Percentiles rank a stretch among this genome's conserved stretches.
phyloP scores from a whole-genome alignment of 208 protist genomes.

The Leishmania lainsoni region DNA sequence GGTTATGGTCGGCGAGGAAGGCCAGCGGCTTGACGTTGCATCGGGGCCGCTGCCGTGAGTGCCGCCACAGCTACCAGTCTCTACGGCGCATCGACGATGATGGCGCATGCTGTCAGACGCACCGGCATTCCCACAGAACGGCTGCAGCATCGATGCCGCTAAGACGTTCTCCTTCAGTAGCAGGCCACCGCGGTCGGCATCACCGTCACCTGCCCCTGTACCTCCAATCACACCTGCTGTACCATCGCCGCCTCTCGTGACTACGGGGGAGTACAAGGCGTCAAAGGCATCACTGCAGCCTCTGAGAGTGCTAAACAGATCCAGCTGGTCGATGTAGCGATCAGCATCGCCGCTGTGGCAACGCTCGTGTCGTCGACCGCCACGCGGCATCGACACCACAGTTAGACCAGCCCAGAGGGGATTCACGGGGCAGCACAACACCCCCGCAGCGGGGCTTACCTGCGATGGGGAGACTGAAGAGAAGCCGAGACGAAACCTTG shows the following conservation, averaged over 20 bases:
- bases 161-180: constrained; percentile 48
- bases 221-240: background rate
- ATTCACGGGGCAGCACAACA: constrained; percentile 16
- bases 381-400: constrained; percentile 17
- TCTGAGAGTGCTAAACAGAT: background rate
- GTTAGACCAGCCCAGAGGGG: constrained; percentile 26
- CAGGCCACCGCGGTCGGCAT: background rate
- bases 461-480: constrained; percentile 6
- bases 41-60: constrained; percentile 1
- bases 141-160: constrained; percentile 45
- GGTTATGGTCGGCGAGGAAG: constrained; percentile 10
- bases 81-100: background rate
- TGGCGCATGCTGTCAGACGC: background rate
- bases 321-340: background rate
- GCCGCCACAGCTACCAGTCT: background rate
- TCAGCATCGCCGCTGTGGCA: constrained; percentile 12
- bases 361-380: constrained; percentile 18
- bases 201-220: background rate
- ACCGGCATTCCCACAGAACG: constrained; percentile 9
- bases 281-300: background rate
- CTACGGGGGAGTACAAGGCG: background rate
- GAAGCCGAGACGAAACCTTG: constrained; percentile 21
- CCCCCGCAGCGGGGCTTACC: background rate
- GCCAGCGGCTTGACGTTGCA: constrained; percentile 17
- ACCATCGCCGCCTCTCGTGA: background rate